A percentile compares a stretch with the other conserved stretches of the same genome.
These are phyloP conservation scores for Lagenaria siceraria DNA, from an alignment of 306 rosid genomes.

Conservation along the genomic window DNA sequence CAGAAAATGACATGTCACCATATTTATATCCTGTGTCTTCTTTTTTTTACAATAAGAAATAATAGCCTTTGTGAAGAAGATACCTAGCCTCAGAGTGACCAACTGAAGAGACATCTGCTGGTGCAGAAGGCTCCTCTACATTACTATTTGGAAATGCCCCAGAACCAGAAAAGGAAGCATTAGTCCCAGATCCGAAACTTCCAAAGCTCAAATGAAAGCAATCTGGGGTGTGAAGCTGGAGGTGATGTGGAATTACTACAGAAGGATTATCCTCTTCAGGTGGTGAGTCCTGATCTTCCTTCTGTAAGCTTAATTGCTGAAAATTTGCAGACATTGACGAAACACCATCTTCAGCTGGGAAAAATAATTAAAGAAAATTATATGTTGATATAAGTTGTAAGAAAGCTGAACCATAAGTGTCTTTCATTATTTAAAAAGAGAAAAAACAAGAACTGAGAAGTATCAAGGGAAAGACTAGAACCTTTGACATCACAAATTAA, in stretches of 20 bases:
- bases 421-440: background rate
- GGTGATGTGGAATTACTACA: constrained; percentile 89
- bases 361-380: background rate
- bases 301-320: constrained; percentile 52
- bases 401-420: background rate
- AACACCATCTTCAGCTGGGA: constrained; percentile 53
- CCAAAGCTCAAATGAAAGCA: constrained; percentile 95
- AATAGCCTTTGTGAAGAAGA: background rate
- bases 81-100: constrained; percentile 65
- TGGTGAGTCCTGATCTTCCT: constrained; percentile 47
- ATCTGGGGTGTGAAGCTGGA: constrained; percentile 83
- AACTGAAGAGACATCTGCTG: constrained; percentile 51
- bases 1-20: background rate
- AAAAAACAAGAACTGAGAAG: background rate
- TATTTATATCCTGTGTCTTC: background rate
- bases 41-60: background rate
- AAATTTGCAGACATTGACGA: constrained; percentile 61
- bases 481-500: background rate
- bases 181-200: constrained; percentile 68
- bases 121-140: constrained; percentile 62
- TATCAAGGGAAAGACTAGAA: background rate
- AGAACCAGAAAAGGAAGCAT: constrained; percentile 30
- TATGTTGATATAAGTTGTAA: background rate
- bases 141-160: constrained; percentile 33
- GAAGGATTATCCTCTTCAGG: constrained; percentile 63